These are phyloP conservation scores for Acacia melanoxylon DNA, from an alignment of 306 rosid species.

Conservation along the genomic window DNA sequence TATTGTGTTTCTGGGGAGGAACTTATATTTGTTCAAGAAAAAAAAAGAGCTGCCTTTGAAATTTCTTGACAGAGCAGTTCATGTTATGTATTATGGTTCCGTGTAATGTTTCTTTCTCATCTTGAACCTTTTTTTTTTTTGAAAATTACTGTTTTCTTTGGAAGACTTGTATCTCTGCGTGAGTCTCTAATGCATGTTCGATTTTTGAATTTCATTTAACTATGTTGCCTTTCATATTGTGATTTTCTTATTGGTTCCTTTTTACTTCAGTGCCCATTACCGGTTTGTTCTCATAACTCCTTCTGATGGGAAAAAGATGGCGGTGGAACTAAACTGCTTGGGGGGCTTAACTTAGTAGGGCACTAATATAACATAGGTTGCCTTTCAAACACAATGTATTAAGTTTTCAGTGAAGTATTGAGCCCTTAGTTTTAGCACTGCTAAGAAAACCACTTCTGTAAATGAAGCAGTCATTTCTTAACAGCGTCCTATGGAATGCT, in stretches of 20 bases:
- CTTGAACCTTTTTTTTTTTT: neutral
- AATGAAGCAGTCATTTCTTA: conserved; percentile 16
- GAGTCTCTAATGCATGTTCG: conserved; percentile 15
- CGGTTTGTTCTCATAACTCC: neutral
- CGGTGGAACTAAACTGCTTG: conserved; percentile 16
- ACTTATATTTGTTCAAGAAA: neutral
- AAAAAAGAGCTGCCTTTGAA: neutral
- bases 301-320: conserved; percentile 22
- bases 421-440: neutral
- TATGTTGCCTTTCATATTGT: neutral
- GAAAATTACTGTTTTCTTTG: conserved; percentile 12
- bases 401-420: conserved; percentile 23
- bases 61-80: neutral
- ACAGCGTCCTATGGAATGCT: neutral
- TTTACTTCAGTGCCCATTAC: neutral
- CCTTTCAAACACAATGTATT: conserved; percentile 1
- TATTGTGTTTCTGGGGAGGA: conserved; percentile 9
- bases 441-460: neutral
- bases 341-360: neutral
- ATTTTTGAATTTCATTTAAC: conserved; percentile 16
- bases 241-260: neutral
- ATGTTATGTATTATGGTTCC: neutral
- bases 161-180: conserved; percentile 15
- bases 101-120: neutral
- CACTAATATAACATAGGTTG: neutral